Base-by-base conservation (phyloP, 2,329 filamentous ascomycete species). In the Penicillium sp. region DNA sequence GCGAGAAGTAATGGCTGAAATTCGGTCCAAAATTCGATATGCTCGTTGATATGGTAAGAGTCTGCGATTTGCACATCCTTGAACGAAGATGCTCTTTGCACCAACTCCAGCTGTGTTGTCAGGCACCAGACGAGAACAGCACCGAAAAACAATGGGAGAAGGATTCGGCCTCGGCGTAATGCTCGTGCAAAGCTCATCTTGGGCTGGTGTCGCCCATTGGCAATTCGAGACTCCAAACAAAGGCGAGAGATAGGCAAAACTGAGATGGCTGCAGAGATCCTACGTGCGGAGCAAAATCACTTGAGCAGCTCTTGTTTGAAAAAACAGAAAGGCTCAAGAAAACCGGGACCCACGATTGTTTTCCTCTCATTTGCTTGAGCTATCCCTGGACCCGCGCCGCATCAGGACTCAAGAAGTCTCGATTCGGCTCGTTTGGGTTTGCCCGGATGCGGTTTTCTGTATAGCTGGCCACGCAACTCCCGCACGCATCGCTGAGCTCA, bases 1-100 rank as follows among this genome's bases (percentile, higher is more conserved):
- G 48, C 46, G 11, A 52, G 45, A 9, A 66, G 47, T 1, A 65
- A 48, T 1, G 62, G 56, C 7, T 61, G 52, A n/a, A 66, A 62
- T 4, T 56, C 46, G n/a, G 48, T 44, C 63, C 63, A 66, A 54
- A 66, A 65, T 9, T 54, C 46, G 24, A 51, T 39, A 40, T 62
- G 44, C 37, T 45, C 50, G 33, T 38, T 45, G 11, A 13, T 36
- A 5, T 47, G 29, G 27, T 41, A 36, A 5, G 43, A 33, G 26
- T 45, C 38, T 5, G 32, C 6, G 5, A 33, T 36, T 32, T 39
- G 43, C 11, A 34, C 9, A 4, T 40, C 39, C 7, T 39, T 34
- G 39, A 39, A 18, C 24, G 25, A 33, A 26, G 29, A 25, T 12
- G n/a, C 32, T 27, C n/a, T 47, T 24, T 45, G 35, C 32, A 39